Percentiles rank a stretch among this genome's conserved stretches.
phyloP scores from a whole-genome alignment of 768 basidiomycete species.

The Fomitopsis serialis region DNA sequence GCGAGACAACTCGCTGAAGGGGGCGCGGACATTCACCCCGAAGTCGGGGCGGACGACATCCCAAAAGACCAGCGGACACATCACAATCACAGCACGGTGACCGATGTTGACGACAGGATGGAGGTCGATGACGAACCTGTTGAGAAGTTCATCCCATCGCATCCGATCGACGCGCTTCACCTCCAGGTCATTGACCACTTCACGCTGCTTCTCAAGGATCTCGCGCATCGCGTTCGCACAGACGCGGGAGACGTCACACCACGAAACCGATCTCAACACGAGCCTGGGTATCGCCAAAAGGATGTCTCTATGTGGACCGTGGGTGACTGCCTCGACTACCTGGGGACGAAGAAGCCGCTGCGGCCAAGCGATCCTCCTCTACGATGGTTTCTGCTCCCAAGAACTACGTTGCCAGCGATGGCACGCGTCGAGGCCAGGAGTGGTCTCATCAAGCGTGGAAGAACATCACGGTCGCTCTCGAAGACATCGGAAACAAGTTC shows the following conservation, averaged over 20 bases:
- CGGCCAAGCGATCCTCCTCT: slow-evolving; percentile 38
- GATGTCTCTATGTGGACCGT: slow-evolving; percentile 47
- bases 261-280: slow-evolving; percentile 37
- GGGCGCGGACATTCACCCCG: slow-evolving; percentile 2
- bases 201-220: slow-evolving; percentile 49
- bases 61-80: slow-evolving; percentile 15
- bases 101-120: slow-evolving; percentile 35
- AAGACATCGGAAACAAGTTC: slow-evolving; percentile 45
- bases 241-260: slow-evolving; percentile 22
- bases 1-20: slow-evolving; percentile 16
- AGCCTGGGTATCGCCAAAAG: slow-evolving; percentile 43
- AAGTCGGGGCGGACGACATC: slow-evolving; percentile 6
- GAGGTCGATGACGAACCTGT: slow-evolving; percentile 53
- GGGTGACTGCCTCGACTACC: slow-evolving; percentile 51
- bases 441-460: slow-evolving; percentile 72
- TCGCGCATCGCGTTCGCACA: slow-evolving; percentile 42
- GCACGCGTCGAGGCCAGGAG: slow-evolving; percentile 65
- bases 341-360: slow-evolving; percentile 35
- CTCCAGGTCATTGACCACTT: slow-evolving; percentile 68
- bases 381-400: slow-evolving; percentile 45
- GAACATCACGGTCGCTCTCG: slow-evolving; percentile 41
- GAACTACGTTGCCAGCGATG: slow-evolving; percentile 40
- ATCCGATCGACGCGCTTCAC: slow-evolving; percentile 64
- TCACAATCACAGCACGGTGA: slow-evolving; percentile 9
- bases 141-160: slow-evolving; percentile 38